These are phyloP conservation scores for Pseudogymnoascus sp. DNA, from an alignment of 2,329 filamentous ascomycete species.

Conservation along the genomic window DNA sequence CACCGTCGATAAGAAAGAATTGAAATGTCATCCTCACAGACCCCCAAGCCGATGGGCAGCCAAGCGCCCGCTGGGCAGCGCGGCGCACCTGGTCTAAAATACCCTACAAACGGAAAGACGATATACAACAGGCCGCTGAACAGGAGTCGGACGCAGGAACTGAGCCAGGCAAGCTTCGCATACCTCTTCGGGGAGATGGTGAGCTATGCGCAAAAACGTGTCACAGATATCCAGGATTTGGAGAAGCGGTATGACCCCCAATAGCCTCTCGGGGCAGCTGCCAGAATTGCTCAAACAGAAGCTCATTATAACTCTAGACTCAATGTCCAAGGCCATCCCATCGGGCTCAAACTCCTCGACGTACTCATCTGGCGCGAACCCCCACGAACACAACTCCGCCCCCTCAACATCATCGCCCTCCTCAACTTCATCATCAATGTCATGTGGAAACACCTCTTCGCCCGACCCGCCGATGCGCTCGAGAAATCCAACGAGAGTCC, in stretches of 20 bases:
- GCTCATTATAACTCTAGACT: conserved; percentile 49
- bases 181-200: conserved; percentile 98
- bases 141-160: conserved; percentile 78
- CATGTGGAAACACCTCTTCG: conserved; percentile 88
- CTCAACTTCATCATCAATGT: conserved; percentile 93
- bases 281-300: neutral
- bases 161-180: conserved; percentile 89
- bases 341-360: conserved; percentile 90
- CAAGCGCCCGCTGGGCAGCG: conserved; percentile 24
- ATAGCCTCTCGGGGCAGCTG: neutral
- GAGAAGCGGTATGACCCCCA: conserved; percentile 65
- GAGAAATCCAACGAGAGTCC: conserved; percentile 81
- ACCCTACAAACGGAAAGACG: conserved; percentile 89
- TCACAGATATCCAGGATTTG: conserved; percentile 87
- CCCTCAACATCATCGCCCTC: conserved; percentile 81
- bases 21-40: conserved; percentile 30
- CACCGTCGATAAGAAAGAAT: conserved; percentile 17
- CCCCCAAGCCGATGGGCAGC: conserved; percentile 23
- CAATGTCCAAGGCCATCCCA: conserved; percentile 85
- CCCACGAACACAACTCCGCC: conserved; percentile 64
- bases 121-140: conserved; percentile 97
- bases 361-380: conserved; percentile 83
- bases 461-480: conserved; percentile 81
- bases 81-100: conserved; percentile 59
- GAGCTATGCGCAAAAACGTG: conserved; percentile 81